Conservation (phyloP, 2,329 filamentous ascomycete genomes). For the Paracoccidioides brasiliensis region DNA sequence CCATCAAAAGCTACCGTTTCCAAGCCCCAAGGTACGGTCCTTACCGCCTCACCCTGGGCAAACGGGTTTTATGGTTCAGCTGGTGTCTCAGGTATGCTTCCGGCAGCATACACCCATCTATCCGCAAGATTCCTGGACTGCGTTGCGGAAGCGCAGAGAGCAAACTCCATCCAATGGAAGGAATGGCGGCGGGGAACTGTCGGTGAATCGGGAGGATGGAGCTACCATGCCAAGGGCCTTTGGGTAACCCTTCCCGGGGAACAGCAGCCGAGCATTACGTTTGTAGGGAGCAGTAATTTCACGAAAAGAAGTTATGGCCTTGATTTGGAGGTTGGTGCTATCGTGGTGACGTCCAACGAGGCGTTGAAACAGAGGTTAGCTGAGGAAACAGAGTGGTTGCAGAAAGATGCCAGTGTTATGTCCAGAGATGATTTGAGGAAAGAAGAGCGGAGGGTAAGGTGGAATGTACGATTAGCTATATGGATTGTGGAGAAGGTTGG, state of each 20-base stretch:
- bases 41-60: conserved; percentile 83
- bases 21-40: conserved; percentile 55
- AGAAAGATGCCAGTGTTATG: conserved; percentile 56
- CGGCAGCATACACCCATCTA: conserved; percentile 82
- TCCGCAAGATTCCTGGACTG: conserved; percentile 65
- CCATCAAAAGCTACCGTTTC: conserved; percentile 17
- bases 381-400: conserved; percentile 67
- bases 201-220: conserved; percentile 75
- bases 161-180: conserved; percentile 54
- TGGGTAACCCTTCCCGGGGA: conserved; percentile 61
- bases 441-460: conserved; percentile 68
- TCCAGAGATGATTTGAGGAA: conserved; percentile 66
- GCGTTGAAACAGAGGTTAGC: conserved; percentile 58
- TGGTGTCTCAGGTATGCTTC: conserved; percentile 79
- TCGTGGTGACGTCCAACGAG: conserved; percentile 70
- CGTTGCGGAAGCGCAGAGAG: conserved; percentile 40
- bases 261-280: conserved; percentile 57
- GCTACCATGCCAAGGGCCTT: conserved; percentile 92
- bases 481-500: conserved; percentile 81
- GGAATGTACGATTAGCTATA: conserved; percentile 81
- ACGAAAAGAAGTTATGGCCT: conserved; percentile 86
- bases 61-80: conserved; percentile 90
- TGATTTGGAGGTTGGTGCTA: conserved; percentile 77
- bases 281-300: conserved; percentile 90
- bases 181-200: conserved; percentile 83